phyloP scores from a whole-genome alignment of 805 yeast genomes.

The Metschnikowia drakensbergensis region DNA sequence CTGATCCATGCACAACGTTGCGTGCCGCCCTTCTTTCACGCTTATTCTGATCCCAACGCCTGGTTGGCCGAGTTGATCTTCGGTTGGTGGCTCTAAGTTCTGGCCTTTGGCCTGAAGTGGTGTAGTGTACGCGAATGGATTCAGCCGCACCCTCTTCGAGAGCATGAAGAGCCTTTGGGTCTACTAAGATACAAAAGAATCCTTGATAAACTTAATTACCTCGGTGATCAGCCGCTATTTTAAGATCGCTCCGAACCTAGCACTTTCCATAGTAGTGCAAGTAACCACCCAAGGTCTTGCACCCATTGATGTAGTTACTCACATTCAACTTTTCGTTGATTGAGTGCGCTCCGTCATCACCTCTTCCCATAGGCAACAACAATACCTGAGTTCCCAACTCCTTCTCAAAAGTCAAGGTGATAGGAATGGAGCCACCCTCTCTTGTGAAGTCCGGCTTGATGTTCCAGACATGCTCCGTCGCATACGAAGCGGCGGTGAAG shows the following conservation, averaged over 20 bases:
- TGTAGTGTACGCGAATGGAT: too few species aligned
- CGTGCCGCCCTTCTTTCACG: too few species aligned
- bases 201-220: too few species aligned
- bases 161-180: too few species aligned
- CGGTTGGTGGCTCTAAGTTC: too few species aligned
- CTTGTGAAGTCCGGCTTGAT: slow-evolving; percentile 95
- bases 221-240: too few species aligned
- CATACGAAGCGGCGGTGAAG: slow-evolving; percentile 90
- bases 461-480: slow-evolving; percentile 92
- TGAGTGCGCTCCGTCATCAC: slow-evolving; percentile 99
- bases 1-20: too few species aligned
- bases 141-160: too few species aligned
- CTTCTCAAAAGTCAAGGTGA: slow-evolving; percentile 89
- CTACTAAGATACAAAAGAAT: too few species aligned
- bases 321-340: slow-evolving; percentile 92
- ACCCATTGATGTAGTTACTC: slow-evolving; percentile 86
- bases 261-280: slow-evolving; percentile 68
- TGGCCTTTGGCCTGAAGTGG: too few species aligned
- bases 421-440: slow-evolving; percentile 99
- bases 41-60: too few species aligned
- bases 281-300: slow-evolving; percentile 90
- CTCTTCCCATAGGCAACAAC: slow-evolving; percentile 95
- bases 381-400: slow-evolving; percentile 80
- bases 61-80: too few species aligned
- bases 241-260: not conserved